These are phyloP conservation scores for Blastobotrys malaysiensis DNA, from an alignment of 1,139 yeast genomes.

Conservation along the genomic window DNA sequence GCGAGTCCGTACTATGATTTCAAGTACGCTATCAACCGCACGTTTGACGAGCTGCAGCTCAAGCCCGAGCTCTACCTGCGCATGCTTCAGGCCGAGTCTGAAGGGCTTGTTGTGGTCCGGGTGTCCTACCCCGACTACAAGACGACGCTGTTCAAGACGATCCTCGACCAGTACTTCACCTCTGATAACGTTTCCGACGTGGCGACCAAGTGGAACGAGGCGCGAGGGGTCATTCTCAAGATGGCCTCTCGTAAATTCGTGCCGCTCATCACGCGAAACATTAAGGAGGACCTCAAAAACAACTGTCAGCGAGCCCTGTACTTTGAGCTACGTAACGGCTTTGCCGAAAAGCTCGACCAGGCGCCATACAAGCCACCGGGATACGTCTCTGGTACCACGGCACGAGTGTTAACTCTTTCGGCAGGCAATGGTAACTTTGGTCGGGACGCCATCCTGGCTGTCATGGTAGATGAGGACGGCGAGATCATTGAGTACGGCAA, in stretches of 20 bases:
- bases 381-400: constrained; percentile 71
- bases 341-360: constrained; percentile 73
- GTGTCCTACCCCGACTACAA: constrained; percentile 39
- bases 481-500: constrained; percentile 71
- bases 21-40: constrained; percentile 81
- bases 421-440: constrained; percentile 80
- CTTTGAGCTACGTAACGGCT: constrained; percentile 61
- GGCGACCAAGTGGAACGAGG: constrained; percentile 75
- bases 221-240: constrained; percentile 62
- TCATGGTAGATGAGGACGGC: constrained; percentile 72
- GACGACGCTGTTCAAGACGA: constrained; percentile 43
- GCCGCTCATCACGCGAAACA: constrained; percentile 63
- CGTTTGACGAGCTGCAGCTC: constrained; percentile 64
- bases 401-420: constrained; percentile 76
- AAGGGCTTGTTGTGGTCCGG: constrained; percentile 48
- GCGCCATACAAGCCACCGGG: constrained; percentile 87
- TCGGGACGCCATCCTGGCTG: constrained; percentile 83
- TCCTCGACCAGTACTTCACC: constrained; percentile 51
- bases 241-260: constrained; percentile 65
- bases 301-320: constrained; percentile 71
- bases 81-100: constrained; percentile 85
- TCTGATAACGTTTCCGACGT: constrained; percentile 82
- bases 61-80: constrained; percentile 79
- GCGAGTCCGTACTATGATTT: constrained; percentile 82
- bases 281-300: constrained; percentile 77